A percentile compares a stretch with the other conserved stretches of the same genome.
Evolutionary conservation across 148 eudicot genomes (phyloP).

Genomic region (Vaccinium corymbosum): DNA sequence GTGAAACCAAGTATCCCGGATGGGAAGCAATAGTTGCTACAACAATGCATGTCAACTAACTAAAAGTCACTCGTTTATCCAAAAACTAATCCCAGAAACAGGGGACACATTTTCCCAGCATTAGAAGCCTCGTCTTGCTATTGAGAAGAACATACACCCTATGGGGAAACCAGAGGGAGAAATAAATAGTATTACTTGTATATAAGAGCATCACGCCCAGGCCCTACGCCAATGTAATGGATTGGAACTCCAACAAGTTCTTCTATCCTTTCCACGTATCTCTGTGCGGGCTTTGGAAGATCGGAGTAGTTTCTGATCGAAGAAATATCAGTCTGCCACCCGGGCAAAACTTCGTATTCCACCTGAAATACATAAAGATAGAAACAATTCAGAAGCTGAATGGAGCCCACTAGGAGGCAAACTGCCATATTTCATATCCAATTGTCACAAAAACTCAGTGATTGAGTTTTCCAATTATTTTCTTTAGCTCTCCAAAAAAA

Average conservation of each 20-base stretch:
- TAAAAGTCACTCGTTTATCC: background rate
- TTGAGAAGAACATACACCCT: background rate
- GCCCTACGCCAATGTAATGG: conserved; percentile 81
- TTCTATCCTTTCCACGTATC: conserved; percentile 82
- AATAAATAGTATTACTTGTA: conserved; percentile 35
- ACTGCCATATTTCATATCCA: background rate
- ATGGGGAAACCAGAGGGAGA: background rate
- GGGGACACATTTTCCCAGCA: background rate
- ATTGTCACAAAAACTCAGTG: background rate
- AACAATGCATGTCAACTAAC: conserved; percentile 7
- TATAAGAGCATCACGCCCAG: conserved; percentile 95
- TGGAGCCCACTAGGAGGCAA: background rate
- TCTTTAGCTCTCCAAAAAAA: background rate
- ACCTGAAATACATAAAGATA: conserved; percentile 45
- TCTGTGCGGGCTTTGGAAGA: conserved; percentile 71
- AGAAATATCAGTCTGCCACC: conserved; percentile 85
- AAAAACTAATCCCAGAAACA: conserved; percentile 9
- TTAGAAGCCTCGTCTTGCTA: background rate
- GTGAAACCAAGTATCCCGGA: background rate
- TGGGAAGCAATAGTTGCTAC: background rate
- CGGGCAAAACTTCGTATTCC: conserved; percentile 83
- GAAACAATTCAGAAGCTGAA: background rate
- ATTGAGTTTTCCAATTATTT: background rate
- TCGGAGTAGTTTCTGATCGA: conserved; percentile 61
- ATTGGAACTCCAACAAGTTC: conserved; percentile 70